Conservation (phyloP, 176 grass and related monocot species). For the Poa annua region DNA sequence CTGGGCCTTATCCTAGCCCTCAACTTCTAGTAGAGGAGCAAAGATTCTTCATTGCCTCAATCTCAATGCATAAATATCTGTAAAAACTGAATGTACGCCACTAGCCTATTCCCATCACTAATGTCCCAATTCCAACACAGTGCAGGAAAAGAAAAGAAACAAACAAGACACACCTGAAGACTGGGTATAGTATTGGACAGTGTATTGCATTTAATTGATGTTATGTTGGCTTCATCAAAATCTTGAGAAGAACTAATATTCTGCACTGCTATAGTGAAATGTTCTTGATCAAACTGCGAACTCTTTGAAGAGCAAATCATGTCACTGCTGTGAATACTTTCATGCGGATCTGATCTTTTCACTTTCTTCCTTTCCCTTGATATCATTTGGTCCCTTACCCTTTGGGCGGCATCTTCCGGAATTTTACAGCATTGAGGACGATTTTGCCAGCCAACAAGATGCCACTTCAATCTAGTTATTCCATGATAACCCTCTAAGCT, state of each 20-base stretch:
- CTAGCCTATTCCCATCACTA: not conserved
- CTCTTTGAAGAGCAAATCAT: conserved; percentile 33
- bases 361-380: conserved; percentile 42
- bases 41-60: conserved; percentile 26
- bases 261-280: conserved; percentile 22
- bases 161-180: conserved; percentile 37
- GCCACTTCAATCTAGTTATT: conserved; percentile 50
- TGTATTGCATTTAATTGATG: conserved; percentile 29
- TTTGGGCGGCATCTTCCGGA: conserved; percentile 43
- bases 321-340: conserved; percentile 7
- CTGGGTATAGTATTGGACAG: conserved; percentile 34
- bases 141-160: conserved; percentile 17
- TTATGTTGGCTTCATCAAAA: conserved; percentile 40
- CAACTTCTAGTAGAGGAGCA: not conserved
- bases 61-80: not conserved
- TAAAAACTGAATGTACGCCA: conserved; percentile 21
- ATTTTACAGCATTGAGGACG: conserved; percentile 31
- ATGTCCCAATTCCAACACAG: conserved; percentile 29
- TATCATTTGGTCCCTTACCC: conserved; percentile 42
- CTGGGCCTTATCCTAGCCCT: conserved; percentile 30
- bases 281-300: conserved; percentile 41
- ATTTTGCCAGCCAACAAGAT: conserved; percentile 52
- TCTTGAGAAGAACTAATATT: conserved; percentile 26
- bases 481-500: conserved; percentile 51
- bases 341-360: conserved; percentile 33